These are phyloP conservation scores for Metroxylon sagu DNA, from an alignment of 176 grass and related monocot genomes.

Conservation along the genomic window DNA sequence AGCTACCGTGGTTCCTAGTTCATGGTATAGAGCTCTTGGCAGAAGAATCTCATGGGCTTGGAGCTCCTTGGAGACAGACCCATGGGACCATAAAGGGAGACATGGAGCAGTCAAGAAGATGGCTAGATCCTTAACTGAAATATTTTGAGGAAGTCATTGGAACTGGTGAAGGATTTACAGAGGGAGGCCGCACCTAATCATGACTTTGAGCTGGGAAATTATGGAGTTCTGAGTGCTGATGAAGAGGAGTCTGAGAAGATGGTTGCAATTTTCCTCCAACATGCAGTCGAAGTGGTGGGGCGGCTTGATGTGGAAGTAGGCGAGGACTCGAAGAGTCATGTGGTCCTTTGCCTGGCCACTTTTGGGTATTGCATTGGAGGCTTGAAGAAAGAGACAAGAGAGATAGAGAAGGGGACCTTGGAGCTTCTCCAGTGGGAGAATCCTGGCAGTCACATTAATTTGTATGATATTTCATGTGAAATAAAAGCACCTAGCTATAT, in stretches of 20 bases:
- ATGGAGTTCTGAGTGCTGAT: neutral
- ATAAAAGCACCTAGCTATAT: too few relatives aligned
- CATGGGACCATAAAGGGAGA: conserved; percentile 17
- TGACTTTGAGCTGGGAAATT: conserved; percentile 19
- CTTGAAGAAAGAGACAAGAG: conserved; percentile 33
- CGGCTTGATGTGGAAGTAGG: neutral
- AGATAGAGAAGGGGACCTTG: conserved; percentile 38
- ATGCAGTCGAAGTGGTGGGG: conserved; percentile 12
- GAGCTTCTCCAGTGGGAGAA: conserved; percentile 45
- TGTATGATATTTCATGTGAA: conserved; percentile 29
- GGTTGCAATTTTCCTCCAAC: conserved; percentile 21
- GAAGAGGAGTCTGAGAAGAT: conserved; percentile 16
- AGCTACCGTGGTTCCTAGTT: conserved; percentile 40
- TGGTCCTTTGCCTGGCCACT: conserved; percentile 25
- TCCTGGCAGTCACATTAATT: conserved; percentile 26
- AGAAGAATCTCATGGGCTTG: conserved; percentile 7
- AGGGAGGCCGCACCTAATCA: neutral
- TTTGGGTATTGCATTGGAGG: conserved; percentile 47
- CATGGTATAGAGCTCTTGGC: conserved; percentile 11
- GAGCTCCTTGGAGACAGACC: neutral
- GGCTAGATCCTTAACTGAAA: conserved; percentile 23
- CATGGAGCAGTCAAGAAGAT: conserved; percentile 27
- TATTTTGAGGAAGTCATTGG: conserved; percentile 13
- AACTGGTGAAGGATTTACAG: conserved; percentile 3
- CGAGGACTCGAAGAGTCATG: conserved; percentile 4